Evolutionary conservation across 1,284 basidiomycete genomes (phyloP).

Genomic region (Rhizoctonia solani): DNA sequence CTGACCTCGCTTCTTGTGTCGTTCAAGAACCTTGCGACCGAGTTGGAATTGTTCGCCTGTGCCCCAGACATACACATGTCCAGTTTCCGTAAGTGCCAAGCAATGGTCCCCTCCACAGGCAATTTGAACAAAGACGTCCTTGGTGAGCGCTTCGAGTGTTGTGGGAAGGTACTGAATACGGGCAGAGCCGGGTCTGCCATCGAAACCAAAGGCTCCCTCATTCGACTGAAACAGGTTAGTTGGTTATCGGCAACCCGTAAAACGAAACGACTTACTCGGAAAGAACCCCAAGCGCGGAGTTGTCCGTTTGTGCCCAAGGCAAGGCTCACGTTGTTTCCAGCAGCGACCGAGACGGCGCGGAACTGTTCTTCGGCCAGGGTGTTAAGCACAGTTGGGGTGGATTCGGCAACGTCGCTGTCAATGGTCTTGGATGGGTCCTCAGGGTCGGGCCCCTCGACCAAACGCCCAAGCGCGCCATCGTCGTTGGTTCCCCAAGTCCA

Average conservation of each 20-base stretch:
- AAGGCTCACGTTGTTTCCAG: slow-evolving; percentile 57
- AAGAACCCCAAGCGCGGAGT: slow-evolving; percentile 61
- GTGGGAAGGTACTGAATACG: slow-evolving; percentile 51
- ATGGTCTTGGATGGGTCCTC: slow-evolving; percentile 46
- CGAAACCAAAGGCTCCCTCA: slow-evolving; percentile 87
- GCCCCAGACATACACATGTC: slow-evolving; percentile 77
- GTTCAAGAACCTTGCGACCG: slow-evolving; percentile 81
- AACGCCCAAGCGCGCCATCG: slow-evolving; percentile 58
- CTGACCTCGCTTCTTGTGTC: slow-evolving; percentile 76
- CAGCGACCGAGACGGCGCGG: slow-evolving; percentile 56
- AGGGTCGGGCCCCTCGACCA: slow-evolving; percentile 50
- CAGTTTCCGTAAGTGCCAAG: slow-evolving; percentile 81
- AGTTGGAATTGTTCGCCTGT: slow-evolving; percentile 86
- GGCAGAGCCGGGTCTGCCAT: slow-evolving; percentile 50
- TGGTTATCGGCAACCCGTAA: too few species aligned
- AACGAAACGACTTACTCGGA: slow-evolving; percentile 54
- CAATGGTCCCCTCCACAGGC: slow-evolving; percentile 87
- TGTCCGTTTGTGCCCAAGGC: slow-evolving; percentile 56
- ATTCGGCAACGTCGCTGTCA: slow-evolving; percentile 57
- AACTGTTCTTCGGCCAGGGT: slow-evolving; percentile 52
- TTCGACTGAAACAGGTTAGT: too few species aligned
- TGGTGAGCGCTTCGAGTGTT: slow-evolving; percentile 48
- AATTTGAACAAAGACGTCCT: slow-evolving; percentile 55
- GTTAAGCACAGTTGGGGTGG: slow-evolving; percentile 53
- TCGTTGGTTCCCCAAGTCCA: slow-evolving; percentile 64